These are phyloP conservation scores for Trichoderma asperellum DNA, from an alignment of 2,329 filamentous ascomycete species.

Conservation along the genomic window DNA sequence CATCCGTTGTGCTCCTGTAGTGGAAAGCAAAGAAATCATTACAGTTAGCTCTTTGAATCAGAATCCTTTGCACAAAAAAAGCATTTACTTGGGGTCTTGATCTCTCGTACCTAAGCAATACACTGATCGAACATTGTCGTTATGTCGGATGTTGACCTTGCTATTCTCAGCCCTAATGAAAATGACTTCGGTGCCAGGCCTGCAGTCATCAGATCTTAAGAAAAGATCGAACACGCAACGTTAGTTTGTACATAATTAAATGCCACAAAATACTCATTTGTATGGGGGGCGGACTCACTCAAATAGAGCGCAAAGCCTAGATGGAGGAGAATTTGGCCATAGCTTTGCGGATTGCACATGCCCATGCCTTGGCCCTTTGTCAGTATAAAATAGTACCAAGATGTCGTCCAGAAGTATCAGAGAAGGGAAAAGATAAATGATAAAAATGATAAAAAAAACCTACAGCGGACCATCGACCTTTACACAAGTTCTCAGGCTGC, in stretches of 20 bases:
- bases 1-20: background rate
- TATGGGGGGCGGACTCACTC: background rate
- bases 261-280: background rate
- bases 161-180: background rate
- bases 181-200: background rate
- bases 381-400: background rate
- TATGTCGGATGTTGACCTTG: conserved; percentile 10
- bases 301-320: conserved; percentile 7
- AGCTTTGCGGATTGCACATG: background rate
- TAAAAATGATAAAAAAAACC: background rate
- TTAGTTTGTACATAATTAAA: background rate
- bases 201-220: background rate
- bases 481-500: background rate
- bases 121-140: conserved; percentile 1
- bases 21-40: background rate
- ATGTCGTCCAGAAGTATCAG: too few species aligned
- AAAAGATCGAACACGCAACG: background rate
- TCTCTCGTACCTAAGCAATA: background rate
- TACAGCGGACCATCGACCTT: conserved; percentile 5
- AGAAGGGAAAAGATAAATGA: too few species aligned
- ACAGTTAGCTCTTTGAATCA: background rate
- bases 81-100: background rate
- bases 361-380: background rate
- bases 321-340: background rate
- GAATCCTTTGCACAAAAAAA: background rate